Conservation (phyloP, 2,329 filamentous ascomycete genomes). For the Aspergillus sp. region DNA sequence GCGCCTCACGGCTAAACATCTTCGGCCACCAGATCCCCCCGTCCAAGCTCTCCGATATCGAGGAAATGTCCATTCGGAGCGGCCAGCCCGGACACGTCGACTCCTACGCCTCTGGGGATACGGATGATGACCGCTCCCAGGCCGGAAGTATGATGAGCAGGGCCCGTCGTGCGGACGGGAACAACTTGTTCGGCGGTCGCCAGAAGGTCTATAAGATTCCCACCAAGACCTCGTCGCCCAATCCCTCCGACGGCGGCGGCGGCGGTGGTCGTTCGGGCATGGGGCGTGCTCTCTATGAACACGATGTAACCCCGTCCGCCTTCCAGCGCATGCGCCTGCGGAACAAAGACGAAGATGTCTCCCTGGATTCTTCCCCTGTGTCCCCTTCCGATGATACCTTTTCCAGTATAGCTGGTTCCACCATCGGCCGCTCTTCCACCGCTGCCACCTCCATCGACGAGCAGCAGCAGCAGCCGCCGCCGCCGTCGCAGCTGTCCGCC, state of each 20-base stretch:
- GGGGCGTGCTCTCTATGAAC: conserved; percentile 67
- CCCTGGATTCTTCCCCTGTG: conserved; percentile 30
- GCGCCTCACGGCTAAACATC: conserved; percentile 68
- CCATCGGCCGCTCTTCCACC: conserved; percentile 66
- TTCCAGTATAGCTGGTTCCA: conserved; percentile 54
- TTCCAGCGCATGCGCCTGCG: conserved; percentile 65
- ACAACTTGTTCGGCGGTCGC: conserved; percentile 85
- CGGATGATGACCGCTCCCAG: conserved; percentile 57
- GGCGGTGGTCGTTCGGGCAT: conserved; percentile 36
- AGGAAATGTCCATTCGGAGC: conserved; percentile 71
- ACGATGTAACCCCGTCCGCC: conserved; percentile 72
- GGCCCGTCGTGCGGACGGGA: conserved; percentile 75
- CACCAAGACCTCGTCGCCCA: conserved; percentile 29
- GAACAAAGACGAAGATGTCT: conserved; percentile 43
- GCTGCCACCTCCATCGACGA: conserved; percentile 84
- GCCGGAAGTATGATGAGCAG: conserved; percentile 81
- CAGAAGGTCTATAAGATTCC: conserved; percentile 92
- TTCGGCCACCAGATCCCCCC: conserved; percentile 50
- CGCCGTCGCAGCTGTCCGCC: conserved; percentile 10
- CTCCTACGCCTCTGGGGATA: conserved; percentile 55
- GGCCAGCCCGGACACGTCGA: conserved; percentile 52
- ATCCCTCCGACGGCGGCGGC: conserved; percentile 8
- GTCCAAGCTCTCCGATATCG: conserved; percentile 59
- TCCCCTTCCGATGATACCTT: conserved; percentile 38
- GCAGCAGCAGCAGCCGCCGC: conserved; percentile 40